phyloP scores from a whole-genome alignment of 176 grass and related monocot species.

The Raddia guianensis region DNA sequence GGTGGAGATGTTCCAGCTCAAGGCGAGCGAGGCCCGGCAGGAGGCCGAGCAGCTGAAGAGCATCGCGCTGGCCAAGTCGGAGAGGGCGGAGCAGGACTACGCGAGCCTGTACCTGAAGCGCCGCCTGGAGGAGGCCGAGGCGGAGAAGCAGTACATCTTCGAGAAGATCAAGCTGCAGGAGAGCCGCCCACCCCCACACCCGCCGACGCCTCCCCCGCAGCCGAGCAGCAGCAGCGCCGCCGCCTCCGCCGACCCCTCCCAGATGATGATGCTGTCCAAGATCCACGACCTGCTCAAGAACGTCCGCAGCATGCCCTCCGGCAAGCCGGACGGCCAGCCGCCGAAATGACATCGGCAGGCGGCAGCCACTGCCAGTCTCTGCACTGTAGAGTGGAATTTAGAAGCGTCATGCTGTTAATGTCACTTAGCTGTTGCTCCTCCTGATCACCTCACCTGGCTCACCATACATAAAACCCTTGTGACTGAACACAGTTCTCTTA shows the following conservation, averaged over 20 bases:
- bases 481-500: not conserved
- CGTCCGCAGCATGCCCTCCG: conserved; percentile 46
- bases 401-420: not conserved
- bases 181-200: conserved; percentile 7
- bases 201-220: not conserved
- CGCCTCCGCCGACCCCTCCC: conserved; percentile 25
- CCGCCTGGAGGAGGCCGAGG: conserved; percentile 84
- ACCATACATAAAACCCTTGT: not conserved
- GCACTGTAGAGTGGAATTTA: not conserved
- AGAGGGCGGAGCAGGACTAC: conserved; percentile 79
- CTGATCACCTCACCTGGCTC: not conserved
- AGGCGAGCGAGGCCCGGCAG: conserved; percentile 75
- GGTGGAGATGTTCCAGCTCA: conserved; percentile 88
- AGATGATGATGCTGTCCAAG: conserved; percentile 74
- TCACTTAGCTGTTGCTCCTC: not conserved
- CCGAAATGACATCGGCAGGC: conserved; percentile 33
- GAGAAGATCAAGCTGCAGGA: conserved; percentile 86
- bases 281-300: conserved; percentile 92
- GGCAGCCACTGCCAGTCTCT: not conserved
- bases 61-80: conserved; percentile 65
- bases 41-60: conserved; percentile 80
- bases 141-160: conserved; percentile 79
- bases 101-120: conserved; percentile 80
- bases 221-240: conserved; percentile 14
- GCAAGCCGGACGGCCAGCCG: conserved; percentile 50